Conservation (phyloP, 257 asterid species). For the Przewalskia tangutica region DNA sequence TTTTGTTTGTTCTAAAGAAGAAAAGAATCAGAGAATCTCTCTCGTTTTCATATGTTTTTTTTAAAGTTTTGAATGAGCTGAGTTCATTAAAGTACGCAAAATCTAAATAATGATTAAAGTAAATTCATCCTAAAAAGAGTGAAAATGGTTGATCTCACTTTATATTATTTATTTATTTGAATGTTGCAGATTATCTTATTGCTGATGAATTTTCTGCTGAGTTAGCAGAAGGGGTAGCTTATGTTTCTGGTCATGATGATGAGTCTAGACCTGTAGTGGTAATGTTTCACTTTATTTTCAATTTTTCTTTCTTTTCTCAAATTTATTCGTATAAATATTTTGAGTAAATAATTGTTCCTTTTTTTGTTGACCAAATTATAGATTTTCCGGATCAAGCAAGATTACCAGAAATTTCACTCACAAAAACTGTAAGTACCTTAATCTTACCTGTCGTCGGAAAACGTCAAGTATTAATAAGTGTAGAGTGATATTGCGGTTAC, state of each 20-base stretch:
- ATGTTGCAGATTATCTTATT: slow-evolving; percentile 51
- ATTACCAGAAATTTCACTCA: slow-evolving; percentile 74
- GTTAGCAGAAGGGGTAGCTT: slow-evolving; percentile 86
- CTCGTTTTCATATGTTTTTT: not conserved
- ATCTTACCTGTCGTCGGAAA: not conserved
- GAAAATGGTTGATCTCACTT: not conserved
- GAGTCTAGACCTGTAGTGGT: slow-evolving; percentile 87
- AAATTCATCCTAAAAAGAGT: not conserved
- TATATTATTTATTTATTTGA: slow-evolving; percentile 21
- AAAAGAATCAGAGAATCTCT: slow-evolving; percentile 27
- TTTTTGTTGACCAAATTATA: slow-evolving; percentile 8
- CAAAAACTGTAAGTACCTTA: slow-evolving; percentile 56
- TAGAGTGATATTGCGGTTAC: no score
- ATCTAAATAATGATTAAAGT: slow-evolving; percentile 1
- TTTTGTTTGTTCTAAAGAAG: slow-evolving; percentile 19
- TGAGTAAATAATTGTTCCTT: not conserved
- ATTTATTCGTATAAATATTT: not conserved
- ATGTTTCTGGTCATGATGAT: slow-evolving; percentile 91
- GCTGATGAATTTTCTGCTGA: slow-evolving; percentile 98
- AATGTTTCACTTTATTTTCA: not conserved
- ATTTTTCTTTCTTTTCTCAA: not conserved
- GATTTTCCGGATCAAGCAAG: slow-evolving; percentile 93
- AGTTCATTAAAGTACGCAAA: slow-evolving; percentile 11
- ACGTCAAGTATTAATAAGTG: no score
- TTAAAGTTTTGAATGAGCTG: slow-evolving; percentile 3